Base-by-base conservation (phyloP, 345 rosid species). In the Syzygium oleosum region DNA sequence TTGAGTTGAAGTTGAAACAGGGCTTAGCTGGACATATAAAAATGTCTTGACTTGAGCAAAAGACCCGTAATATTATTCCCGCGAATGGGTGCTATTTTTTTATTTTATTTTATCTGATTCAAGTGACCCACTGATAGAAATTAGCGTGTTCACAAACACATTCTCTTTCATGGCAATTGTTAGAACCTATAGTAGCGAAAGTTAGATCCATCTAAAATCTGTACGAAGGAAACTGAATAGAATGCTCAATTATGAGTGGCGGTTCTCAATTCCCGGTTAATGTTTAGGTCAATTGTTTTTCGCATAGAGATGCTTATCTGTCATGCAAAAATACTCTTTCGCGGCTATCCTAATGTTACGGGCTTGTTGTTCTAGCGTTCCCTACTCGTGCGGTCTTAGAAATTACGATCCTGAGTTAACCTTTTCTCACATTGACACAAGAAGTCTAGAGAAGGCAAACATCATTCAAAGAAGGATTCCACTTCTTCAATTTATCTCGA, bases 201-300 rank as follows among this genome's bases (percentile, higher is more conserved):
- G 56, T 54, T 54, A 54, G 4, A 7, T 55, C 4, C 4, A 2
- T 21, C 11, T 21, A 55, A 55, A 55, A 7, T 19, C 25, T 55
- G 3, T 3, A 0, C 25, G 3, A 0, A 21, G 25, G 25, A 55
- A 3, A 8, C 0, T 55, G 59, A 3, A 55, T 19, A 55, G 59
- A 8, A 21, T 55, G 59, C 59, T 55, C 27, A 22, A 8, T 0
- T 55, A 55, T 22, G 21, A 55, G 12, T 55, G 21, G 12, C 27
- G 0, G 27, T 55, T 55, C 12, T 55, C 4, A 55, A 3, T 8
- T 21, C 59, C 59, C 2, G 1, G 1, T 3, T 55, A 19, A 55
- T 7, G 58, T 19, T 55, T 55, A 7, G 59, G 59, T 55, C 59
- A 55, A 3, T 21, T 1, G 58, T 55, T 25, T 21, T 55, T 22